phyloP scores from a whole-genome alignment of 1,284 basidiomycete genomes.

The Tilletiopsis washingtonensis region DNA sequence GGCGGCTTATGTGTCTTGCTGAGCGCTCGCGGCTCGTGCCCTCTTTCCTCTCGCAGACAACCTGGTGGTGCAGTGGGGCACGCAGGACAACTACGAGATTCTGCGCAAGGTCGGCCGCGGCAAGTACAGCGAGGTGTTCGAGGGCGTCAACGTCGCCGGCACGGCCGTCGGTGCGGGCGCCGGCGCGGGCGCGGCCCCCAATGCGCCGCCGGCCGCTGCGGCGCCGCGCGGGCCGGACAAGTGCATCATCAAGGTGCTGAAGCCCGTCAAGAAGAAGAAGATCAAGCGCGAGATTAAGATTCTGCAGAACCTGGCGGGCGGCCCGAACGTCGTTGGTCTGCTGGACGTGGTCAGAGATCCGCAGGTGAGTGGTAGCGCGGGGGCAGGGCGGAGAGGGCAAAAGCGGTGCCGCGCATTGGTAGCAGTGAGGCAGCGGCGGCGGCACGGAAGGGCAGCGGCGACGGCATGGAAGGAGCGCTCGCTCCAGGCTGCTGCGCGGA shows the following conservation, averaged over 20 bases:
- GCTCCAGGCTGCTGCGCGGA: too few species aligned
- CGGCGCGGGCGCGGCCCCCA: not conserved
- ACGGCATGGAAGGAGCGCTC: too few species aligned
- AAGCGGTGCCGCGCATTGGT: too few species aligned
- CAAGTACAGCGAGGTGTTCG: constrained; percentile 72
- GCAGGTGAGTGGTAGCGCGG: constrained; percentile 46
- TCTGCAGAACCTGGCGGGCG: constrained; percentile 88
- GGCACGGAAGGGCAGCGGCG: too few species aligned
- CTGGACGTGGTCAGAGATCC: constrained; percentile 89
- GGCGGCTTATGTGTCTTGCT: not conserved
- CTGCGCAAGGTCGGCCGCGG: constrained; percentile 92
- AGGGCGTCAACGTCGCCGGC: constrained; percentile 79
- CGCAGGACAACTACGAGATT: constrained; percentile 96
- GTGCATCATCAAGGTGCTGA: constrained; percentile 97
- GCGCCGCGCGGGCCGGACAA: constrained; percentile 57
- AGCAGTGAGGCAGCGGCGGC: too few species aligned
- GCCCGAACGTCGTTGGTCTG: constrained; percentile 76
- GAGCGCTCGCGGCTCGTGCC: not conserved
- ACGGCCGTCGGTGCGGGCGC: not conserved
- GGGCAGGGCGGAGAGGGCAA: not conserved
- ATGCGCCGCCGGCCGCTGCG: not conserved
- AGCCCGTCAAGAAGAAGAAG: constrained; percentile 99
- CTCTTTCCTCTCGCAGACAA: constrained; percentile 23
- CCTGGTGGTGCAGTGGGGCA: constrained; percentile 45
- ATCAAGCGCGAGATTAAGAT: constrained; percentile 98